Percentiles rank a stretch among this genome's conserved stretches.
phyloP scores from a whole-genome alignment of 2,329 filamentous ascomycete genomes.

The Drechslerella stenobrocha region DNA sequence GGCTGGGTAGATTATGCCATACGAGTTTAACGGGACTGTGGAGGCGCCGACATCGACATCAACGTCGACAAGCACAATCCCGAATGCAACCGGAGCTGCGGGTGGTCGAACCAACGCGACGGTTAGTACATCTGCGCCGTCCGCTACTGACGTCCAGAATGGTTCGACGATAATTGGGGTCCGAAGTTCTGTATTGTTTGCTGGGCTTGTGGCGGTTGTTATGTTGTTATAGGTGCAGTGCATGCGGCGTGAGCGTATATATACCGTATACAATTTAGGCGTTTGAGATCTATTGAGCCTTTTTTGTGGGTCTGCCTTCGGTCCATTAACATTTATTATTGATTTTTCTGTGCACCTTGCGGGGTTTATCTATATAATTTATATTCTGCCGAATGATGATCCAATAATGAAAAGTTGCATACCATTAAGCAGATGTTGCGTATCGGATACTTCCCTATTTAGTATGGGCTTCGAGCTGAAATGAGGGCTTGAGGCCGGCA shows the following conservation, averaged over 20 bases:
- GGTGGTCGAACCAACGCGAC: not conserved
- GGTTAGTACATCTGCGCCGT: slow-evolving; percentile 8
- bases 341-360: too few relatives aligned
- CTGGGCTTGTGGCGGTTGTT: slow-evolving; percentile 19
- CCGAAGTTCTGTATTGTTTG: slow-evolving; percentile 9
- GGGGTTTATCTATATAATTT: too few relatives aligned
- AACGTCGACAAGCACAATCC: slow-evolving; percentile 9
- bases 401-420: too few relatives aligned
- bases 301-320: too few relatives aligned
- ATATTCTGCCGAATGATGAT: too few relatives aligned
- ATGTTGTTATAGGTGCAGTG: slow-evolving; percentile 15
- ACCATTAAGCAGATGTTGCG: too few relatives aligned
- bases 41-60: slow-evolving; percentile 5
- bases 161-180: slow-evolving; percentile 6
- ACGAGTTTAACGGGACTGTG: slow-evolving; percentile 27
- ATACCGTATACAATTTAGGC: too few relatives aligned
- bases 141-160: slow-evolving; percentile 12
- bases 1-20: slow-evolving; percentile 38
- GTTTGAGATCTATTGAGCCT: too few relatives aligned
- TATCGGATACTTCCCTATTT: too few relatives aligned
- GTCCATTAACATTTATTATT: too few relatives aligned
- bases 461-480: too few relatives aligned
- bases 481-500: too few relatives aligned
- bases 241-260: not conserved
- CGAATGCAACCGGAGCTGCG: not conserved